These are phyloP conservation scores for Litsea cubeba DNA, from an alignment of 164 flowering plant species.

Conservation along the genomic window DNA sequence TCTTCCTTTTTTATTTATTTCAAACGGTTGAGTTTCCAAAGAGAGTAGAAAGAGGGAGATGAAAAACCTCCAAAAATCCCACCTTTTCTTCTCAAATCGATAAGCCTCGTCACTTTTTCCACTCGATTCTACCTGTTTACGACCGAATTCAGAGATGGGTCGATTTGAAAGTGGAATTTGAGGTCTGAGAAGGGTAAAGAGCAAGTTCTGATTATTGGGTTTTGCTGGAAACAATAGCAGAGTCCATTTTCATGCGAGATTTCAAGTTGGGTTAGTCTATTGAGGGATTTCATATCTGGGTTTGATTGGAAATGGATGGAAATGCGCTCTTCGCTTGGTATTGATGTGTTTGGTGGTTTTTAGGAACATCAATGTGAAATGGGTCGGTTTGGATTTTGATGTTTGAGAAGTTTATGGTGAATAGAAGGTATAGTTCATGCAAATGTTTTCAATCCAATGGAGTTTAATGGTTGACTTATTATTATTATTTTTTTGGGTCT, in stretches of 20 bases:
- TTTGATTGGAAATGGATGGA: neutral
- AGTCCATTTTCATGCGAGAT: neutral
- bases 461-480: neutral
- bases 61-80: neutral
- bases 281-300: neutral
- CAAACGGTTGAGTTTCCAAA: neutral
- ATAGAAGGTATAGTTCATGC: neutral
- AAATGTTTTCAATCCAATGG: neutral
- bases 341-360: neutral
- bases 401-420: neutral
- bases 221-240: neutral
- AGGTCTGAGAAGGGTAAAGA: neutral
- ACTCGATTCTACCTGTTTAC: neutral
- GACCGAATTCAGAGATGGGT: neutral
- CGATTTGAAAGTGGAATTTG: neutral
- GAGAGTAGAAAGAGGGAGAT: neutral
- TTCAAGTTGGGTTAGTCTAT: neutral
- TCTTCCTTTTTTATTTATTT: neutral
- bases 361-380: neutral
- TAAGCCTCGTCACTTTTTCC: neutral
- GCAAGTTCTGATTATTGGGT: neutral
- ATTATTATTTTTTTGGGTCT: neutral
- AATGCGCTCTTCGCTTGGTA: neutral
- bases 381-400: neutral
- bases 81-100: neutral